Base-by-base conservation (phyloP, 176 grass and related monocot species). In the Coix lacrymajobi region DNA sequence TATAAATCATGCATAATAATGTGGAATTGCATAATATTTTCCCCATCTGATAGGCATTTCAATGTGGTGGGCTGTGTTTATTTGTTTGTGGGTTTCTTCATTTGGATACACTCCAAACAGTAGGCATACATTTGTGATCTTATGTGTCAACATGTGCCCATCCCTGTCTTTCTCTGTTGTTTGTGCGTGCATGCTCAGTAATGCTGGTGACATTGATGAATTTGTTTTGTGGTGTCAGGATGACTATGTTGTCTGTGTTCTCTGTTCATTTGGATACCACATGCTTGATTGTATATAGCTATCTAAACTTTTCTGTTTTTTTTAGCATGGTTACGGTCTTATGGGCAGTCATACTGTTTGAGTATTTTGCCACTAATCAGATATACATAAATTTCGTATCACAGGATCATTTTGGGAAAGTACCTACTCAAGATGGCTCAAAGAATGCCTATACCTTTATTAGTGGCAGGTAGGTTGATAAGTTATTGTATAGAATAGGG, bases 331-430 rank as follows among this genome's bases (percentile, higher is more conserved):
- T 32, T 79, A 58, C 26, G 29, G 11, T 72, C 74, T 9, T 73
- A 73, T 25, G 15, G 20, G 49, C 37, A 2, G 26, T 43, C 2
- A 17, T 88, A 44, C 69, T 72, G 38, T 44, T 79, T 78, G 26
- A 69, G 29, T 54, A 30, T 60, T 73, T 48, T 87, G 85, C 68
- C 66, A 73, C 73, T 57, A 78, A 78, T 69, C 65, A 76, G 87
- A 98, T 95, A 61, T 56, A 81, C 80, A 69, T 87, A 83, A 87
- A 73, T 88, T 5, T 85, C n/a, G 79, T 79, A 83, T 88, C 88
- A 91, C 91, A 98, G 96, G 87, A 92, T 95, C 76, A 79, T 86
- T 82, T 90, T 98, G 91, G 96, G 73, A 84, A 93, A 82, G 82
- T 98, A 81, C 91, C 91, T 85, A 95, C 89, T 85, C 85, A 83